Conservation (phyloP, 1,284 basidiomycete species). For the Ustilago xerochloae region DNA sequence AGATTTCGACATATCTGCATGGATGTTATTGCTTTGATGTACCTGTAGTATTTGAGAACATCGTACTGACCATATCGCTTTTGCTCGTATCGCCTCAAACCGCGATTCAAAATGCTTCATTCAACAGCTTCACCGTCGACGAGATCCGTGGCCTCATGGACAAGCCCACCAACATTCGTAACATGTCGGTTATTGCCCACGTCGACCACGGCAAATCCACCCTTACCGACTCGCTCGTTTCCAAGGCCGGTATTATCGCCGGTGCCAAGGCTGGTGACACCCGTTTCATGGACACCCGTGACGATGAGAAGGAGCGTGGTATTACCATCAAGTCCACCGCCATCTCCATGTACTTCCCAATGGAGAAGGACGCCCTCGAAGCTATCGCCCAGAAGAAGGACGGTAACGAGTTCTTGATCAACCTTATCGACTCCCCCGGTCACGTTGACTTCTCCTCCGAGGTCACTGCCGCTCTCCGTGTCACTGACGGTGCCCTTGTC, state of each 20-base stretch:
- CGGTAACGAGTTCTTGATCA: slow-evolving; percentile 98
- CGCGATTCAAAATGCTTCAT: too few relatives aligned
- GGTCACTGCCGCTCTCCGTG: slow-evolving; percentile 98
- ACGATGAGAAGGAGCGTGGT: slow-evolving; percentile 99
- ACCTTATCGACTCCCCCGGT: slow-evolving; percentile 99
- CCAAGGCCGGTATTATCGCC: slow-evolving; percentile 99
- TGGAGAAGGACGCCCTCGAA: slow-evolving; percentile 79
- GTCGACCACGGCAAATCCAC: slow-evolving; percentile 99
- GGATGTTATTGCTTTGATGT: neutral
- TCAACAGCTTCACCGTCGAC: slow-evolving; percentile 71
- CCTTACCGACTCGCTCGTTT: slow-evolving; percentile 97
- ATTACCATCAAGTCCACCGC: slow-evolving; percentile 99
- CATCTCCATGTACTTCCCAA: slow-evolving; percentile 99
- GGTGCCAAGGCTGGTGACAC: slow-evolving; percentile 90
- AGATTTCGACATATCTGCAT: too few relatives aligned
- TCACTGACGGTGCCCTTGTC: slow-evolving; percentile 90
- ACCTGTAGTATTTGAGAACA: neutral
- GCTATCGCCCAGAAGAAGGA: slow-evolving; percentile 93
- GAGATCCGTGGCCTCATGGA: slow-evolving; percentile 91
- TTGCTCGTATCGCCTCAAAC: neutral
- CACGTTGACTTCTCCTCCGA: slow-evolving; percentile 99
- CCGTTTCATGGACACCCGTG: slow-evolving; percentile 97
- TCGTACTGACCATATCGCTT: slow-evolving; percentile 23
- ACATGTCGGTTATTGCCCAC: slow-evolving; percentile 81
- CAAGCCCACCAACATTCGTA: slow-evolving; percentile 84